Evolutionary conservation across 75 land plant genomes (phyloP), one percentile per base, ranked within the genome.

Genomic region (Cupressus sempervirens): DNA sequence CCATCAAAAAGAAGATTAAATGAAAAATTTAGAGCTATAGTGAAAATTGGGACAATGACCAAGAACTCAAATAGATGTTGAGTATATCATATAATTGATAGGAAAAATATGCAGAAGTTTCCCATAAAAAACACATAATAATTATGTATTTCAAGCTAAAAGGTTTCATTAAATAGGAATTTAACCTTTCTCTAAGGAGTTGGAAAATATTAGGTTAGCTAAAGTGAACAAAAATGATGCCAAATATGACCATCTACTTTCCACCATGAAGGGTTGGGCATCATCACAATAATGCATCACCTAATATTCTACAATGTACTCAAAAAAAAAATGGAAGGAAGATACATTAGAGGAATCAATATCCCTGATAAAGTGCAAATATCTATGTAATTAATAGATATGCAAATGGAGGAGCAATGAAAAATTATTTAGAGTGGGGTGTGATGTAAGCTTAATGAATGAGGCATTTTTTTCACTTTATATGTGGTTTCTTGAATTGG

Each of bases 141-240:
- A 79, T 45, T 8, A 20, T 79, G 20, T 36, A 9, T 79, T 10
- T 7, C 12, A 79, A 45, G 3, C 36, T 43, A 16, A 4, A 23
- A 75, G 9, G 13, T 79, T 45, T 3, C 0, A 9, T 41, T 79
- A 45, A 40, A 45, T n/a, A 15, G 12, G 45, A 7, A 12, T 45
- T 23, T 26, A 14, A 91, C 99, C 99, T 93, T 93, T 98, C 65
- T 98, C 98, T 1, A 94, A 86, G 1, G 93, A 90, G 41, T 89
- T 95, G 0, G 94, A 86, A 67, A 92, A 90, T 11, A 98, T 85
- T 18, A 94, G 43, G n/a, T 98, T 98, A 9, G 93, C 95, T 3
- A 96, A 94, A 30, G 98, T 93, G 68, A 98, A 92, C 87, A 98
- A 89, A 23, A 98, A 86, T 18, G 98, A 94, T 0, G 88, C 94